Evolutionary conservation across 495 filamentous ascomycete species (phyloP).

Genomic region (Arthonia radiata): DNA sequence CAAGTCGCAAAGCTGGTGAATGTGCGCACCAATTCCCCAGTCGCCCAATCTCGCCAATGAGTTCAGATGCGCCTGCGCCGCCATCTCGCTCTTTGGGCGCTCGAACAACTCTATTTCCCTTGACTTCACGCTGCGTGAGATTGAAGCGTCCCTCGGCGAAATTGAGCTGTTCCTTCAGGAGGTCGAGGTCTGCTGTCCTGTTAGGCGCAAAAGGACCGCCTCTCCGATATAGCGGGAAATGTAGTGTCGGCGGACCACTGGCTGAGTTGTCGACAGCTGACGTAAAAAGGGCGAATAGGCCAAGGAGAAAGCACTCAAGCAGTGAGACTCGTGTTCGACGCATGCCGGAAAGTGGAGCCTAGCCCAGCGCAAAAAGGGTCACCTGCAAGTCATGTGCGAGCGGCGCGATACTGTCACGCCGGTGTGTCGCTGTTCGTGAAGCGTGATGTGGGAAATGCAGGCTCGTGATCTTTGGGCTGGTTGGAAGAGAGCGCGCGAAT

Average conservation of each 20-base stretch:
- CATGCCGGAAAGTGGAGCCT: too few relatives aligned
- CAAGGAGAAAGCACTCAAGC: too few relatives aligned
- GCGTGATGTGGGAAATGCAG: too few relatives aligned
- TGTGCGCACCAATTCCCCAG: slow-evolving; percentile 10
- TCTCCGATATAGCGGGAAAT: slow-evolving; percentile 11
- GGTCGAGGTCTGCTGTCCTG: slow-evolving; percentile 6
- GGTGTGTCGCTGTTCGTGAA: too few relatives aligned
- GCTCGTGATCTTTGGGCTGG: too few relatives aligned
- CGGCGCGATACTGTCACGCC: too few relatives aligned
- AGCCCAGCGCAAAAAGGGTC: too few relatives aligned
- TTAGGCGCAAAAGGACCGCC: slow-evolving; percentile 8
- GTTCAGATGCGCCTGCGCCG: slow-evolving; percentile 4
- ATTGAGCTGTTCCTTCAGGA: slow-evolving; percentile 4
- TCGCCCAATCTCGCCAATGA: slow-evolving; percentile 8
- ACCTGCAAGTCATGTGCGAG: too few relatives aligned
- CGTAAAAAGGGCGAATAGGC: too few relatives aligned
- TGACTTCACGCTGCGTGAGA: slow-evolving; percentile 11
- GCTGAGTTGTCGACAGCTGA: too few relatives aligned
- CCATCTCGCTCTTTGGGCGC: slow-evolving; percentile 8
- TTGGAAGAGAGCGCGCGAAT: too few relatives aligned
- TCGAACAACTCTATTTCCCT: slow-evolving; percentile 13
- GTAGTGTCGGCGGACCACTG: slow-evolving; percentile 7
- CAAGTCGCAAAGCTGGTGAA: neutral
- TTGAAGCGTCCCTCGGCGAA: slow-evolving; percentile 9
- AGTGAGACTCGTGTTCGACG: too few relatives aligned